Evolutionary conservation across 2,329 filamentous ascomycete genomes (phyloP).

Genomic region (Cadophora malorum): DNA sequence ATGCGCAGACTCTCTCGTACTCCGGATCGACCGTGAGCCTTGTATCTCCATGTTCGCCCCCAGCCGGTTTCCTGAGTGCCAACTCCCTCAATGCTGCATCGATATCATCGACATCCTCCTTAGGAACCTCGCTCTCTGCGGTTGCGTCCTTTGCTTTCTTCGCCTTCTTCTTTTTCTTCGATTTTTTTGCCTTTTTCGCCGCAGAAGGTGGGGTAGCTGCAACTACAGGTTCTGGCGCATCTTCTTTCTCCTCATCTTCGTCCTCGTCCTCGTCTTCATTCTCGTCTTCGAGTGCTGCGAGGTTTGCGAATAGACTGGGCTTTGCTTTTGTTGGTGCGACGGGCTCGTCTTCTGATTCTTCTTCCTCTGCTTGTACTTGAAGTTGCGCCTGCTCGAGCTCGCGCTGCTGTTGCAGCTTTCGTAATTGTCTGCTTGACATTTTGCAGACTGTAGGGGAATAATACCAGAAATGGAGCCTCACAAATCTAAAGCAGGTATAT

Average conservation of each 20-base stretch:
- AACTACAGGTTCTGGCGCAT: constrained; percentile 45
- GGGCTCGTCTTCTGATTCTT: constrained; percentile 42
- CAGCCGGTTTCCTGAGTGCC: constrained; percentile 48
- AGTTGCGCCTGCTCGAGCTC: constrained; percentile 42
- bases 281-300: constrained; percentile 53
- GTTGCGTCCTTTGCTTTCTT: constrained; percentile 45
- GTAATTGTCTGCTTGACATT: constrained; percentile 47
- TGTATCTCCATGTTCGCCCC: constrained; percentile 28
- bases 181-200: constrained; percentile 60
- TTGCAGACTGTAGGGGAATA: not conserved
- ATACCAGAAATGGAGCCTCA: not conserved
- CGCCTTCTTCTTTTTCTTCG: constrained; percentile 59
- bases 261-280: constrained; percentile 47
- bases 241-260: constrained; percentile 42
- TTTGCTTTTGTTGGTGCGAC: constrained; percentile 48
- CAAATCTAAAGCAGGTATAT: not conserved
- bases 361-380: constrained; percentile 36
- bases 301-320: constrained; percentile 59
- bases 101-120: constrained; percentile 64
- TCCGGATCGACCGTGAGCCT: constrained; percentile 44
- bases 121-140: constrained; percentile 40
- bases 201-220: constrained; percentile 27
- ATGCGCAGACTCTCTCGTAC: constrained; percentile 54
- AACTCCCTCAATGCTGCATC: constrained; percentile 68
- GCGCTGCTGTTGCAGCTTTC: constrained; percentile 46